Conservation (phyloP, 2,329 filamentous ascomycete species). For the Arthrocladium fulminans region DNA sequence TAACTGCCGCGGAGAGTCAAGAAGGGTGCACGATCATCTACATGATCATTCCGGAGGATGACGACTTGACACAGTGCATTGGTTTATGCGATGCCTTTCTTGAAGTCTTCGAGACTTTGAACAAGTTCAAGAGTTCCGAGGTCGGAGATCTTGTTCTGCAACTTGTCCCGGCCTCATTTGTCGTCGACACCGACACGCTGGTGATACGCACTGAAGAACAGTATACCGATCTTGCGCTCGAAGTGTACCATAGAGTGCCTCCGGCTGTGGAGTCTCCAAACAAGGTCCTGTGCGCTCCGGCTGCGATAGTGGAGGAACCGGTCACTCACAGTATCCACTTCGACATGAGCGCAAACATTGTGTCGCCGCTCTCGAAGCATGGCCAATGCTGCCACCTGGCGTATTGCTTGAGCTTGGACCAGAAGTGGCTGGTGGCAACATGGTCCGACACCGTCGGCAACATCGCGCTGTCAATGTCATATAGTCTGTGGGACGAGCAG, state of each 20-base stretch:
- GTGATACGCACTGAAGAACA: slow-evolving; percentile 42
- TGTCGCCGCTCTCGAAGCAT: slow-evolving; percentile 46
- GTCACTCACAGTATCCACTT: slow-evolving; percentile 48
- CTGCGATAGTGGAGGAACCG: slow-evolving; percentile 46
- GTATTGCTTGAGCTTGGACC: slow-evolving; percentile 47
- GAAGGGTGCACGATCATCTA: slow-evolving; percentile 47
- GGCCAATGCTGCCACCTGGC: slow-evolving; percentile 51
- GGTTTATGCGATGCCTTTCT: slow-evolving; percentile 52
- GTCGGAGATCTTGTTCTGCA: slow-evolving; percentile 48
- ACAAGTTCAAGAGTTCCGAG: slow-evolving; percentile 16
- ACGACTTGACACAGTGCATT: slow-evolving; percentile 31
- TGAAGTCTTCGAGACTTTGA: slow-evolving; percentile 47
- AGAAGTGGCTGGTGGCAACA: slow-evolving; percentile 49
- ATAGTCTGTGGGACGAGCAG: slow-evolving; percentile 31
- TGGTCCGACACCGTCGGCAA: slow-evolving; percentile 52
- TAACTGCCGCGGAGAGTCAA: slow-evolving; percentile 28
- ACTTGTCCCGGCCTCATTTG: slow-evolving; percentile 47
- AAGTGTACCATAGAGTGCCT: slow-evolving; percentile 51
- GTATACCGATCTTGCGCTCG: slow-evolving; percentile 44
- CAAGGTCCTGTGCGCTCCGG: slow-evolving; percentile 41
- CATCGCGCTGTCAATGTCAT: slow-evolving; percentile 46
- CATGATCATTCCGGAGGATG: slow-evolving; percentile 46
- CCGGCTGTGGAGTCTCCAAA: slow-evolving; percentile 28
- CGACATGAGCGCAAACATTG: slow-evolving; percentile 43
- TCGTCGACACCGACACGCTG: slow-evolving; percentile 44